phyloP scores from a whole-genome alignment of 2,329 filamentous ascomycete species.

The Sphaerulina musiva region DNA sequence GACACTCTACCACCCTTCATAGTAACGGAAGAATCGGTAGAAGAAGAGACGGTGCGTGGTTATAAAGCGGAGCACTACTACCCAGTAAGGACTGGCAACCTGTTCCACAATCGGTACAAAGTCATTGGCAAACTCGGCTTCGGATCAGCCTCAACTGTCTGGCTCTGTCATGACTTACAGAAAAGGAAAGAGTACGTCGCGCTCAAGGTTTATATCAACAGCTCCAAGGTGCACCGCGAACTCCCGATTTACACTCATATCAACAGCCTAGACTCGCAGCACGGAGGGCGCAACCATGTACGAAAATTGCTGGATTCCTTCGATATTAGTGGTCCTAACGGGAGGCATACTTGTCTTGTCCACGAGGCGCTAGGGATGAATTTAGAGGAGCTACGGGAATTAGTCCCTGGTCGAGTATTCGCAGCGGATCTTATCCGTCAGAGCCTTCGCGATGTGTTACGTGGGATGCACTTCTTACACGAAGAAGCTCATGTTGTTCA shows the following conservation, averaged over 20 bases:
- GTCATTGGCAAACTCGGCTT: slow-evolving; percentile 42
- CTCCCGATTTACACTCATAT: slow-evolving; percentile 31
- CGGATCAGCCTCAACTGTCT: slow-evolving; percentile 39
- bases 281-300: slow-evolving; percentile 30
- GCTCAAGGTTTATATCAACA: slow-evolving; percentile 35
- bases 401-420: too few relatives aligned
- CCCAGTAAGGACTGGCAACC: slow-evolving; percentile 34
- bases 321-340: slow-evolving; percentile 28
- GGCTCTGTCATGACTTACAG: slow-evolving; percentile 38
- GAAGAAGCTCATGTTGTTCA: too few relatives aligned
- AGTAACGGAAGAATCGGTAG: slow-evolving; percentile 8
- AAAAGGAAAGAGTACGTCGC: slow-evolving; percentile 27
- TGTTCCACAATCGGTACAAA: slow-evolving; percentile 34
- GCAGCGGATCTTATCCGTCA: too few relatives aligned
- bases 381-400: too few relatives aligned
- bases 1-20: too few relatives aligned
- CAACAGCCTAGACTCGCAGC: slow-evolving; percentile 20
- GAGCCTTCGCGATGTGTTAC: too few relatives aligned
- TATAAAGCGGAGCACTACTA: slow-evolving; percentile 34
- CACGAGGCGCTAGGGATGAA: not conserved
- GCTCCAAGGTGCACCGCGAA: slow-evolving; percentile 29
- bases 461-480: too few relatives aligned
- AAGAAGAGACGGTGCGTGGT: slow-evolving; percentile 27
- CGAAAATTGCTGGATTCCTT: slow-evolving; percentile 37
- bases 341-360: slow-evolving; percentile 35